A percentile compares a stretch with the other conserved stretches of the same genome.
phyloP scores from a whole-genome alignment of 2,329 filamentous ascomycete genomes.

The Xylaria multiplex region DNA sequence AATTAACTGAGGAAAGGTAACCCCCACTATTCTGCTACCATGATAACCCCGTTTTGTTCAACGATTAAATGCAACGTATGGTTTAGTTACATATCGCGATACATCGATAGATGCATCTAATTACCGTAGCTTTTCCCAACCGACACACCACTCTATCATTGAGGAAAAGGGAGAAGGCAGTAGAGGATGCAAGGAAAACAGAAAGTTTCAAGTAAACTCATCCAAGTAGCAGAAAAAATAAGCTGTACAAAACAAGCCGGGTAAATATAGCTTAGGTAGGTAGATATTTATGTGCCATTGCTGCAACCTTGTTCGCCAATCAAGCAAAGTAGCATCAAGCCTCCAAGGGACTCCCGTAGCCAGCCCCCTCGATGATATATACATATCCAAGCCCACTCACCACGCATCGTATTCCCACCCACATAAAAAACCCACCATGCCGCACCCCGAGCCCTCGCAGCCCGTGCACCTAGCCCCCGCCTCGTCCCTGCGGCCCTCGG shows the following conservation, averaged over 20 bases:
- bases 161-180: background rate
- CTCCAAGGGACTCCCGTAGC: background rate
- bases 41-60: slow-evolving; percentile 9
- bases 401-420: too few species aligned
- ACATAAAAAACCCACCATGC: slow-evolving; percentile 29
- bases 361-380: background rate
- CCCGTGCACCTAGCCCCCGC: slow-evolving; percentile 52
- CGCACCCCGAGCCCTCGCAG: slow-evolving; percentile 43
- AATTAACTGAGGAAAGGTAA: background rate
- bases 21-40: background rate
- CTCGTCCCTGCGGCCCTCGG: slow-evolving; percentile 51
- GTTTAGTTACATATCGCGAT: background rate
- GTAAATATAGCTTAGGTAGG: too few species aligned
- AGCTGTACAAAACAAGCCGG: background rate
- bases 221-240: background rate
- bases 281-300: background rate
- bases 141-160: too few species aligned
- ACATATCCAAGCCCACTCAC: too few species aligned
- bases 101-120: background rate
- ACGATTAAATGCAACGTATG: too few species aligned
- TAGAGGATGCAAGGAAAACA: background rate
- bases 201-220: background rate
- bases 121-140: background rate
- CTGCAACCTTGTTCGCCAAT: slow-evolving; percentile 18
- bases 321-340: slow-evolving; percentile 4